Conservation (phyloP, 768 basidiomycete species). For the Termitomyces sp. region DNA sequence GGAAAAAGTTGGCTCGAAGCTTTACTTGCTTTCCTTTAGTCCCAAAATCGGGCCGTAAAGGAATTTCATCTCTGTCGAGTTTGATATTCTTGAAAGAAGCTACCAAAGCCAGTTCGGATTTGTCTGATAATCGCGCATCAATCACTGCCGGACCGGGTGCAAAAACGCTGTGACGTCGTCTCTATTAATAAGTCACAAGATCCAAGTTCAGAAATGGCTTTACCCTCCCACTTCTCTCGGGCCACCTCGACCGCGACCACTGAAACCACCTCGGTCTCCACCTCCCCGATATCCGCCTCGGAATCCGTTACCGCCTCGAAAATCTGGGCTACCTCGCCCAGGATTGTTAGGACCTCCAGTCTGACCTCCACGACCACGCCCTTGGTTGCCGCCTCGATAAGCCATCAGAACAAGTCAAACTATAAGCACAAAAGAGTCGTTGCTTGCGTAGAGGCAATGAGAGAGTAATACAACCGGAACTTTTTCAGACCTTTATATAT, state of each 20-base stretch:
- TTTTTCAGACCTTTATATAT: not conserved
- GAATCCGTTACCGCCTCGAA: slow-evolving; percentile 21
- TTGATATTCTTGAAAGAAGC: slow-evolving; percentile 25
- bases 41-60: slow-evolving; percentile 55
- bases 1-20: slow-evolving; percentile 66
- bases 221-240: slow-evolving; percentile 34
- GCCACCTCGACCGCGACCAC: slow-evolving; percentile 14
- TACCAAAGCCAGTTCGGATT: slow-evolving; percentile 37
- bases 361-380: slow-evolving; percentile 26
- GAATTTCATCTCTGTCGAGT: slow-evolving; percentile 36
- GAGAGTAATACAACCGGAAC: not conserved
- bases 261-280: slow-evolving; percentile 7
- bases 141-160: slow-evolving; percentile 30
- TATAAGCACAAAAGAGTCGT: not conserved
- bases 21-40: slow-evolving; percentile 40
- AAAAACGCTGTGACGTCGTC: slow-evolving; percentile 30
- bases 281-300: slow-evolving; percentile 15
- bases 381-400: slow-evolving; percentile 25
- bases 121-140: slow-evolving; percentile 36
- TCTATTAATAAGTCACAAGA: not conserved
- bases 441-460: not conserved
- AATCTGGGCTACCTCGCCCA: slow-evolving; percentile 23
- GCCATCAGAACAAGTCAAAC: not conserved
- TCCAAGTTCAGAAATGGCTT: not conserved
- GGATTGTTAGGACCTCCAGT: slow-evolving; percentile 20